Evolutionary conservation across 2,329 filamentous ascomycete species (phyloP), one percentile per base, ranked within the genome.

Genomic region (Ceratocystiopsis brevicomis): DNA sequence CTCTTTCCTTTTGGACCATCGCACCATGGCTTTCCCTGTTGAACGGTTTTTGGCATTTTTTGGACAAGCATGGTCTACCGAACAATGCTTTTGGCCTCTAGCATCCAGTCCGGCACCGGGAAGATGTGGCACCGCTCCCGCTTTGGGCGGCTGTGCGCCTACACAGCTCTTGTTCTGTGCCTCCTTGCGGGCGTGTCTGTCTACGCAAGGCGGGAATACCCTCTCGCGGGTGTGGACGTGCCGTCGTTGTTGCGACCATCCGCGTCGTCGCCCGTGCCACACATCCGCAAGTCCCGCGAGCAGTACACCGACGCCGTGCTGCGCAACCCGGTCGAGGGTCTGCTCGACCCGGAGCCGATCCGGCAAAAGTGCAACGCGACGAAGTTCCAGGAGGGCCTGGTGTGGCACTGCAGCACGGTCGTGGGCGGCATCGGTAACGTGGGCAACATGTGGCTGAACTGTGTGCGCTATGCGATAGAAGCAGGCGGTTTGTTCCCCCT

Each of bases 391-490:
- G 51, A 53, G 5, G 56, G 58, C 13, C 48, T 62, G 19, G 52
- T 60, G n/a, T 57, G 61, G 49, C 53, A 56, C 17, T 56, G 61
- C 37, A 53, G 52, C 12, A 50, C 56, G 16, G 53, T 57, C 6
- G 53, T 55, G 9, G 60, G 60, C 9, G 59, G 57, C 3, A 53
- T 61, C n/a, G 59, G 54, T 8, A 57, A 60, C 40, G 51, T 59
- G 8, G 52, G 56, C 40, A 56, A 58, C 43, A 54, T 55, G 25
- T 49, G 58, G 40, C 47, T 61, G 38, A 57, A 57, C 45, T 61
- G 59, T 48, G 43, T 61, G 14, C 53, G 56, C 45, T 58, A 54
- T 45, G 57, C 58, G 4, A 57, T 61, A 30, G 54, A 59, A 48
- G 44, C 40, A 18, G 39, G 21, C 34, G 25, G 39, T 17, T 12